Evolutionary conservation across 2,329 filamentous ascomycete species (phyloP).

Genomic region (Didymella glomerata): DNA sequence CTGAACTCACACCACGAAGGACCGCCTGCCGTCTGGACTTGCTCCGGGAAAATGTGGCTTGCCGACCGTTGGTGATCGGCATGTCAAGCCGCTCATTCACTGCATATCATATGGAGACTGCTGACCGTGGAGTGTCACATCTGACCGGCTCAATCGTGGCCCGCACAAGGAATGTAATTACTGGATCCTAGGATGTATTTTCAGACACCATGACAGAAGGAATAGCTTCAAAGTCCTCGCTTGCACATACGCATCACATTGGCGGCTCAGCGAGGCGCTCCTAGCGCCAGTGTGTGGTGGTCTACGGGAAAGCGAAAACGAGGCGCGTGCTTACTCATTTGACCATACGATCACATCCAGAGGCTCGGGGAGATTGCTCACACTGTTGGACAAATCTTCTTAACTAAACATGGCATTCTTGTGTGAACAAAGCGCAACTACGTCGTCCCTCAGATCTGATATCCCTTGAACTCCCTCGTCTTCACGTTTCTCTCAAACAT

Average conservation of each 20-base stretch:
- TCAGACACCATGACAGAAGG: neutral
- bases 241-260: neutral
- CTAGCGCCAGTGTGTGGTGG: neutral
- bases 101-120: conserved; percentile 1
- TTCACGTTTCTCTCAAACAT: conserved; percentile 45
- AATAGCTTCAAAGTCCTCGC: neutral
- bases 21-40: conserved; percentile 6
- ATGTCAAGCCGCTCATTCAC: neutral
- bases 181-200: neutral
- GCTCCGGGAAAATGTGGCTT: conserved; percentile 1
- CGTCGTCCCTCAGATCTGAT: conserved; percentile 8
- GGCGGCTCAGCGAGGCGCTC: neutral
- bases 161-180: neutral
- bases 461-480: conserved; percentile 19
- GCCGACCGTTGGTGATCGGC: conserved; percentile 6
- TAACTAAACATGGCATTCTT: neutral
- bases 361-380: neutral
- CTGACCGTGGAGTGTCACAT: neutral
- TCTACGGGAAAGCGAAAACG: neutral
- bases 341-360: neutral
- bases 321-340: neutral
- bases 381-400: neutral
- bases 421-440: neutral
- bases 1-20: conserved; percentile 3
- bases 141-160: neutral